phyloP scores from a whole-genome alignment of 768 basidiomycete species.

The Leccinum boreale region DNA sequence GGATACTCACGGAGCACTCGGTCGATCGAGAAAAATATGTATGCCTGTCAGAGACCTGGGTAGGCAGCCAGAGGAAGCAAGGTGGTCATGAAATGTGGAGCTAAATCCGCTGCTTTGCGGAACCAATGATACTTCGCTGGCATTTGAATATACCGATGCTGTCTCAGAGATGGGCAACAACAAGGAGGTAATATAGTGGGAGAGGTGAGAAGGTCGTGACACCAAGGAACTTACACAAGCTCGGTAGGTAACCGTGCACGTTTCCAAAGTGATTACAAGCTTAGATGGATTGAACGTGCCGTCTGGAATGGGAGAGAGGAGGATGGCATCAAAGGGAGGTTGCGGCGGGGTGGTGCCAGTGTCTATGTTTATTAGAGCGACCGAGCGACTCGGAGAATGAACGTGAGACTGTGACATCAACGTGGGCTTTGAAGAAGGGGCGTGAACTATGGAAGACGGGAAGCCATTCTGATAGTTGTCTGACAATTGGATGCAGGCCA shows the following conservation, averaged over 20 bases:
- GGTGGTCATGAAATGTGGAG: conserved; percentile 58
- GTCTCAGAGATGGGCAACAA: conserved; percentile 42
- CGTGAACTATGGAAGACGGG: conserved; percentile 26
- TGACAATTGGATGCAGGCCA: conserved; percentile 23
- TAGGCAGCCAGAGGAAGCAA: conserved; percentile 56
- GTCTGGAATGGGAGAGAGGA: conserved; percentile 56
- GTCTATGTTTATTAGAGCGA: conserved; percentile 45
- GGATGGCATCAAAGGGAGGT: conserved; percentile 62
- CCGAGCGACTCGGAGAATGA: conserved; percentile 35
- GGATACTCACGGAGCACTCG: conserved; percentile 71
- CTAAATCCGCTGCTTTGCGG: conserved; percentile 37
- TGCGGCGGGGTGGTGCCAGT: conserved; percentile 41
- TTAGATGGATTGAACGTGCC: conserved; percentile 52
- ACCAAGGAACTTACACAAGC: conserved; percentile 66
- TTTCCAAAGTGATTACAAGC: conserved; percentile 70
- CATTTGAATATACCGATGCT: conserved; percentile 54
- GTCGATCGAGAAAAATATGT: conserved; percentile 76
- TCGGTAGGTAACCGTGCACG: conserved; percentile 60
- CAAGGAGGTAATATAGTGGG: conserved; percentile 51
- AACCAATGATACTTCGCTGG: conserved; percentile 34
- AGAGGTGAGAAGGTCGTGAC: conserved; percentile 66
- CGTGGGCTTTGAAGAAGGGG: conserved; percentile 36
- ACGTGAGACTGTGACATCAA: conserved; percentile 27
- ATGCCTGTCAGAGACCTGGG: conserved; percentile 44
- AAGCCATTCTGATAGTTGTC: conserved; percentile 25